Percentiles rank a stretch among this genome's conserved stretches.
These are phyloP conservation scores for Yarrowia porcina DNA, from an alignment of 805 yeast species.

Conservation along the genomic window DNA sequence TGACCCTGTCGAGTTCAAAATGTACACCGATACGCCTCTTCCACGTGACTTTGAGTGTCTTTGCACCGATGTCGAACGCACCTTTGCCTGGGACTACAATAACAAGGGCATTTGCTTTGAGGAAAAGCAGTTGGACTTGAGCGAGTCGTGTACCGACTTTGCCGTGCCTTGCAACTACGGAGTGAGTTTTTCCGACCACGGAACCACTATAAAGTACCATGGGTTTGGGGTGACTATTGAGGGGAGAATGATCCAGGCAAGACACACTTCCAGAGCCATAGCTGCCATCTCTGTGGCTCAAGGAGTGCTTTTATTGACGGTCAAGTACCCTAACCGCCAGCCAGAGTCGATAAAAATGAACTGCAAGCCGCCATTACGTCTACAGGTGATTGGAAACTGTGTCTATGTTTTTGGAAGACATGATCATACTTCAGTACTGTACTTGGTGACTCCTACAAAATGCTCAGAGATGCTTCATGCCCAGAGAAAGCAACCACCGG, in stretches of 20 bases:
- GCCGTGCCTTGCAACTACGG: background rate
- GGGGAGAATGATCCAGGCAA: background rate
- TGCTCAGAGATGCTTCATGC: background rate
- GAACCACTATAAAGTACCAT: background rate
- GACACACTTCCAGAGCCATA: background rate
- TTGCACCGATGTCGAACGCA: background rate
- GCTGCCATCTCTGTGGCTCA: background rate
- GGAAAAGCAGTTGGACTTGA: background rate
- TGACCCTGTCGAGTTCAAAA: background rate
- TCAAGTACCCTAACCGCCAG: background rate
- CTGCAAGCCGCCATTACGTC: background rate
- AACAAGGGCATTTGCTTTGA: background rate
- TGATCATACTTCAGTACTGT: background rate
- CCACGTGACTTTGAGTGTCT: background rate
- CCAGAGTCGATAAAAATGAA: background rate
- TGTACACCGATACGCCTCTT: background rate
- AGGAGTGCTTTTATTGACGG: background rate
- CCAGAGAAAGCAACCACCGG: background rate
- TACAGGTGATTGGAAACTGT: background rate
- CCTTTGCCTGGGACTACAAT: conserved; percentile 8
- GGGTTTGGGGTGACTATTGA: background rate
- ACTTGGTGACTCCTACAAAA: background rate
- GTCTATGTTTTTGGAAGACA: background rate
- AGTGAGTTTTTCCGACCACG: background rate
- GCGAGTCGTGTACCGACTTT: background rate